A percentile compares a stretch with the other conserved stretches of the same genome.
Conservation (phyloP, 2,329 filamentous ascomycete species). For the Pseudocercospora fuligena region DNA sequence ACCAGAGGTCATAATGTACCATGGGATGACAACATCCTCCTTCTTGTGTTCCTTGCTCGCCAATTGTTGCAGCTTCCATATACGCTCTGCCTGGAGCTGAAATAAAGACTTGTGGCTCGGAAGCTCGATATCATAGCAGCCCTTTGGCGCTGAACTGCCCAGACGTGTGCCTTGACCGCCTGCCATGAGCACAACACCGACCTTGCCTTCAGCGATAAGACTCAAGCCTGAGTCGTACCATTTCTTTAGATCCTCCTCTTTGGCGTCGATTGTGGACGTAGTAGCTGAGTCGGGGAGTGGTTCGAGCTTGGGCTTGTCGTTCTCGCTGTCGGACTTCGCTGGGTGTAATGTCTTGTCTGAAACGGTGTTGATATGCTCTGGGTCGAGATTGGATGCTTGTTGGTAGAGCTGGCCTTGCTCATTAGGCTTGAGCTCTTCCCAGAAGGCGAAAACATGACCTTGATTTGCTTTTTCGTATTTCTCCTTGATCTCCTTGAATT, state of each 20-base stretch:
- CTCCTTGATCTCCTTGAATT: conserved; percentile 69
- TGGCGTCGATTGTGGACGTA: conserved; percentile 90
- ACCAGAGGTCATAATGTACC: conserved; percentile 99
- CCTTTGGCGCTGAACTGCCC: conserved; percentile 94
- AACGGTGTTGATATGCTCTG: conserved; percentile 84
- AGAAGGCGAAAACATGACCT: conserved; percentile 85
- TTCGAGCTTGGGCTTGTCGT: conserved; percentile 67
- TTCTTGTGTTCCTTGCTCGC: conserved; percentile 72
- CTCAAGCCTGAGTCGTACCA: conserved; percentile 79
- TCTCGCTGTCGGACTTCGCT: conserved; percentile 62
- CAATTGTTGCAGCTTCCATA: conserved; percentile 81
- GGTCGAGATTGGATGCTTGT: conserved; percentile 79
- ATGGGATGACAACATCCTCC: conserved; percentile 73
- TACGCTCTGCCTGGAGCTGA: conserved; percentile 95
- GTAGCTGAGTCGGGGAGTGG: conserved; percentile 85
- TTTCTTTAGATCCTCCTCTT: conserved; percentile 73
- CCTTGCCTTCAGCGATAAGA: conserved; percentile 70
- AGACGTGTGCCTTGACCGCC: conserved; percentile 94
- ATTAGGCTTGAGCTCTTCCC: conserved; percentile 72
- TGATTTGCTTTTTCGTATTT: conserved; percentile 77
- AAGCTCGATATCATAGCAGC: conserved; percentile 94
- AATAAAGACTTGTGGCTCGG: conserved; percentile 93
- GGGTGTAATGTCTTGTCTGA: conserved; percentile 81
- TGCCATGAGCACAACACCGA: conserved; percentile 91
- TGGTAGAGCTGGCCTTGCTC: conserved; percentile 81